Percentiles rank a stretch among this genome's conserved stretches.
Evolutionary conservation across 2,329 filamentous ascomycete species (phyloP).

Genomic region (Didymella lethalis): DNA sequence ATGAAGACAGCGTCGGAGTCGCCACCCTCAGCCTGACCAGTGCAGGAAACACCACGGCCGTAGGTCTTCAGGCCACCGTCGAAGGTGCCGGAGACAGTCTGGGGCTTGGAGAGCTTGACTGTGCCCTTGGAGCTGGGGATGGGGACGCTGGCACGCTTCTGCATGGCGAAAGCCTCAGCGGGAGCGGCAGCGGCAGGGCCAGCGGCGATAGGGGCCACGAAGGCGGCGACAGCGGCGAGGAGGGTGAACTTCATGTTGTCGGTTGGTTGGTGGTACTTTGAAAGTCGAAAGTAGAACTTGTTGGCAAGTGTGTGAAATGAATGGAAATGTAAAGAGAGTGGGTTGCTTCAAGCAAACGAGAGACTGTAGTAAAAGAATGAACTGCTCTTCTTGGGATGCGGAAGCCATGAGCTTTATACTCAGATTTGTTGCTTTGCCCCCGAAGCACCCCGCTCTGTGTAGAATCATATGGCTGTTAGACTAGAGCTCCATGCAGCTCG

Average conservation of each 20-base stretch:
- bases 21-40: conserved; percentile 55
- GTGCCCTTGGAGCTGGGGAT: conserved; percentile 45
- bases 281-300: conserved; percentile 25
- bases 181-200: conserved; percentile 36
- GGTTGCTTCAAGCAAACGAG: conserved; percentile 37
- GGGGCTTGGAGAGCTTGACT: conserved; percentile 31
- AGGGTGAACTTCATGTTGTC: conserved; percentile 48
- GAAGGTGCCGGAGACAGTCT: conserved; percentile 38
- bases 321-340: conserved; percentile 29
- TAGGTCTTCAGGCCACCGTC: conserved; percentile 48
- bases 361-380: conserved; percentile 28
- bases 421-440: neutral
- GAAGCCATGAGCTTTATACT: conserved; percentile 15
- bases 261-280: conserved; percentile 25
- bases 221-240: conserved; percentile 37
- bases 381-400: conserved; percentile 13
- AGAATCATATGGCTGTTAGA: conserved; percentile 5
- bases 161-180: conserved; percentile 35
- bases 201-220: conserved; percentile 41
- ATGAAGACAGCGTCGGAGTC: conserved; percentile 62
- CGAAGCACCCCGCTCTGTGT: conserved; percentile 4
- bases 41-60: conserved; percentile 50
- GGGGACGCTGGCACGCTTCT: conserved; percentile 43
- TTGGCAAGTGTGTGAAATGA: conserved; percentile 32
- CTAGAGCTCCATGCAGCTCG: conserved; percentile 19